Conservation (phyloP, 1,139 yeast species). For the Pichia sp. region DNA sequence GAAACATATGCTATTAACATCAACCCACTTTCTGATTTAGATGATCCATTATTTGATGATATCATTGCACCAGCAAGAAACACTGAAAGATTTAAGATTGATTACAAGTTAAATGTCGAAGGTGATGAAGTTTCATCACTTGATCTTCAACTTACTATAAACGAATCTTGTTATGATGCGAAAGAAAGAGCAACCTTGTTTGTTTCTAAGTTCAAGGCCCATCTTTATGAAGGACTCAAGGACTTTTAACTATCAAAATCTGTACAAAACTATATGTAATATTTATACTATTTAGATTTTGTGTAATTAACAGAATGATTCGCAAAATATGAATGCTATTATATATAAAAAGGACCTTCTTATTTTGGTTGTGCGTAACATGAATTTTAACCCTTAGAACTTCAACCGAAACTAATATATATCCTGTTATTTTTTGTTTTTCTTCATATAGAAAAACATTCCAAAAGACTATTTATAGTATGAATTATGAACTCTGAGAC, state of each 20-base stretch:
- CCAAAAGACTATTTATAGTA: too few relatives aligned
- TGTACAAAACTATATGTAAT: background rate
- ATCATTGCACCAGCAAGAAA: conserved; percentile 69
- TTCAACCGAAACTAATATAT: background rate
- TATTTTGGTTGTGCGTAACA: background rate
- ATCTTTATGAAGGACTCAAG: conserved; percentile 14
- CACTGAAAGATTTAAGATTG: conserved; percentile 50
- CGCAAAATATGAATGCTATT: background rate
- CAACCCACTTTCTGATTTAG: conserved; percentile 37
- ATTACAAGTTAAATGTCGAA: conserved; percentile 17
- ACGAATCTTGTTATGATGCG: conserved; percentile 38
- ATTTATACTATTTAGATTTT: background rate
- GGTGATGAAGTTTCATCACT: conserved; percentile 27
- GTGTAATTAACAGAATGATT: too few relatives aligned
- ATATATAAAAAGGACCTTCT: background rate
- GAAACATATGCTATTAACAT: conserved; percentile 56
- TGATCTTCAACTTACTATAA: conserved; percentile 42
- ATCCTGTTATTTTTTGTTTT: background rate
- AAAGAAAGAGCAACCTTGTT: conserved; percentile 39
- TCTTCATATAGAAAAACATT: background rate
- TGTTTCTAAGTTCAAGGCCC: conserved; percentile 20
- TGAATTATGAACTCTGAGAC: background rate
- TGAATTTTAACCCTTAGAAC: background rate
- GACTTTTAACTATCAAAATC: background rate
- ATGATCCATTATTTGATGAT: conserved; percentile 73